A percentile compares a stretch with the other conserved stretches of the same genome.
phyloP scores from a whole-genome alignment of 1,284 basidiomycete genomes.

The Cryptococcus sp. region DNA sequence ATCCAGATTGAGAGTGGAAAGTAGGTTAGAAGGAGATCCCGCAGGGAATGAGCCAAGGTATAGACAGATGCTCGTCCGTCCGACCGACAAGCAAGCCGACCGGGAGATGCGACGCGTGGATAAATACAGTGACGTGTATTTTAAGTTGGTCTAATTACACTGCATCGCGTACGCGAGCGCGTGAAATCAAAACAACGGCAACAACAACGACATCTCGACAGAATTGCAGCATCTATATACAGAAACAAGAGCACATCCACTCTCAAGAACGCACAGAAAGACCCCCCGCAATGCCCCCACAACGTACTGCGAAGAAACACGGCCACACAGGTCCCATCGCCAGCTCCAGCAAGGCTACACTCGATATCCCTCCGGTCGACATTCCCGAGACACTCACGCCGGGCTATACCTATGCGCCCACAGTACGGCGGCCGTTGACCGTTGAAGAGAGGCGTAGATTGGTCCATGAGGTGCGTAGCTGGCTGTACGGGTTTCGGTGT shows the following conservation, averaged over 20 bases:
- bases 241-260: not conserved
- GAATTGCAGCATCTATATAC: not conserved
- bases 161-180: not conserved
- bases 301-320: not conserved
- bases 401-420: conserved; percentile 21
- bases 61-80: no score
- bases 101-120: not conserved
- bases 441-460: conserved; percentile 34
- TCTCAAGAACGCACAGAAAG: not conserved
- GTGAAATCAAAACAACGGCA: conserved; percentile 1
- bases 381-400: conserved; percentile 37
- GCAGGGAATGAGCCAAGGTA: no score
- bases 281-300: not conserved
- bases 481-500: no score
- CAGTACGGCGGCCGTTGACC: conserved; percentile 12
- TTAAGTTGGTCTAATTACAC: not conserved
- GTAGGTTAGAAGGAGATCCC: not conserved
- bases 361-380: conserved; percentile 29
- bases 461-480: conserved; percentile 37
- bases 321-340: conserved; percentile 8
- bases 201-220: not conserved
- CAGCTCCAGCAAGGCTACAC: conserved; percentile 29
- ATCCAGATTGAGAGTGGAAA: not conserved
- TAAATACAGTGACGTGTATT: not conserved
- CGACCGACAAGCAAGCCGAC: not conserved